These are phyloP conservation scores for Zopfia rhizophila DNA, from an alignment of 2,329 filamentous ascomycete species.

Conservation along the genomic window DNA sequence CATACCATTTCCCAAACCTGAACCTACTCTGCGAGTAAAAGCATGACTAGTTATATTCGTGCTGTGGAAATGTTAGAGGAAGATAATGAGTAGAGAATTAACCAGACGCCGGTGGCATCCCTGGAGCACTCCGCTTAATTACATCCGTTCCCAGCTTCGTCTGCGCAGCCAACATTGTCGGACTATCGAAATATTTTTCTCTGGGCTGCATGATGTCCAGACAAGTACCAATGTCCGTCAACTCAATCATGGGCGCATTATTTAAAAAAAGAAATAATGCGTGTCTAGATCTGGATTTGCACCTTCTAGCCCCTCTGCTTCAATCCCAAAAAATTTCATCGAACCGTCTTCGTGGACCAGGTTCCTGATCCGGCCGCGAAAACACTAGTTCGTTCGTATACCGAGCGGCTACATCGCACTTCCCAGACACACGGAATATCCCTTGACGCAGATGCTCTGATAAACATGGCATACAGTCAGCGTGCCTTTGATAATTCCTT, in stretches of 20 bases:
- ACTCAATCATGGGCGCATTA: conserved; percentile 44
- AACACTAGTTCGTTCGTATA: conserved; percentile 51
- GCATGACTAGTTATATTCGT: conserved; percentile 50
- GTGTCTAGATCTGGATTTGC: conserved; percentile 21
- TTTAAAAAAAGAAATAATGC: conserved; percentile 48
- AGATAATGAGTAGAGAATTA: neutral
- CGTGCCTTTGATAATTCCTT: conserved; percentile 36
- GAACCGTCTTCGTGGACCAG: conserved; percentile 48
- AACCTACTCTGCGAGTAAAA: conserved; percentile 46
- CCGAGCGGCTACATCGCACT: conserved; percentile 50
- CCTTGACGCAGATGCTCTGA: conserved; percentile 49
- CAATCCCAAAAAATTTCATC: conserved; percentile 50
- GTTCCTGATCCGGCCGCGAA: conserved; percentile 47
- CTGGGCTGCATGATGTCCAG: conserved; percentile 44
- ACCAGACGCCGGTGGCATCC: conserved; percentile 36
- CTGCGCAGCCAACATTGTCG: conserved; percentile 24
- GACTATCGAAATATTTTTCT: conserved; percentile 40
- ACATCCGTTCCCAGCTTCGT: conserved; percentile 42
- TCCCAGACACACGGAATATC: conserved; percentile 46
- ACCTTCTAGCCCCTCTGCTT: conserved; percentile 36
- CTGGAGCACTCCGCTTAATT: conserved; percentile 39
- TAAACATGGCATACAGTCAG: conserved; percentile 25
- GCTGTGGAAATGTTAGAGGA: conserved; percentile 29
- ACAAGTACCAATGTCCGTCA: conserved; percentile 43
- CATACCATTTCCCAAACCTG: conserved; percentile 41